Evolutionary conservation across 2,329 filamentous ascomycete genomes (phyloP), one percentile per base, ranked within the genome.

Genomic region (Dactylonectria estremocensis): DNA sequence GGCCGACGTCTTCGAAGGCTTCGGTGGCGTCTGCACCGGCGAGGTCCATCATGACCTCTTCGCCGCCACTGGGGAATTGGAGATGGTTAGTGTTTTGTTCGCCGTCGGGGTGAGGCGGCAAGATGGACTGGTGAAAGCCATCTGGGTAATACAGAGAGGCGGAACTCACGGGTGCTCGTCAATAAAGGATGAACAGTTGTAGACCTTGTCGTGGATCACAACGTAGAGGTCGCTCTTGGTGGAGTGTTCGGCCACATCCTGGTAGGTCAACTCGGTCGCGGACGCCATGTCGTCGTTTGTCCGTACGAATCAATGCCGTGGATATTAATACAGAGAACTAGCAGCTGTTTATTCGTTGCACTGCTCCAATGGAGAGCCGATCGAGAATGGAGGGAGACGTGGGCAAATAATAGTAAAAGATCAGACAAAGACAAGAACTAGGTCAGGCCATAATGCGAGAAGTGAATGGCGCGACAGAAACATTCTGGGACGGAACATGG

Each of bases 151-250:
- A 7, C 4, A 28, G 24, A n/a, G 40, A n/a, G 40, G n/a, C 8
- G 14, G 28, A 28, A 87, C 87, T 84, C 83, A 90, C 88, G 95
- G 95, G 82, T 97, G 95, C 90, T 97, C 95, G 80, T 97, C 94
- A 73, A 97, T 87, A 82, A 97, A 97, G 81, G 89, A 91, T 76
- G 90, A 88, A 78, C 86, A 81, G 81, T 97, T 89, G 88, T 97
- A 97, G 84, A 97, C 90, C 86, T 96, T 95, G 83, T 96, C 93
- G 85, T 97, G 93, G 76, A 97, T 90, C 70, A 97, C 90, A 77
- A 97, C 81, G 85, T 88, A 96, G 69, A 97, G 86, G 81, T 97
- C 93, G 87, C 93, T 96, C 90, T 97, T 97, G 81, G 87, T 89
- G 83, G 90, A 91, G 87, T 95, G 93, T 81, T 88, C 87, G 67